Evolutionary conservation across 78 protist species (phyloP), one percentile per base, ranked within the genome.

Genomic region (slime mould (Dictyostelium discoideum)): DNA sequence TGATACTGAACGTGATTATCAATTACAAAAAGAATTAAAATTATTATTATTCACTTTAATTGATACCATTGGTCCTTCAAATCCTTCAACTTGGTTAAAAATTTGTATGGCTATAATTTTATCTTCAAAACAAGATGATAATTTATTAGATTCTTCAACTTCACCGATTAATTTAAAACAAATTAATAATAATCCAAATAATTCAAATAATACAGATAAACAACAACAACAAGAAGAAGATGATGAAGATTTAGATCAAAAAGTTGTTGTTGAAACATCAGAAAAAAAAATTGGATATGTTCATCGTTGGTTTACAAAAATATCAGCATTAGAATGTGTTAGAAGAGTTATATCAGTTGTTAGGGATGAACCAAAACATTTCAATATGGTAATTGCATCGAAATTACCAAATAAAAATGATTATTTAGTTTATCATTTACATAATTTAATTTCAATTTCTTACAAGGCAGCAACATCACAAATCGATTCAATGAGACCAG

Each of bases 301-400:
- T 11, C 85, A 93, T 76, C 72, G 96, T 24, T 93, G 96, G 96
- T 87, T 83, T 81, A 93, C 96, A 26, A 93, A 93, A 24, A 79
- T 93, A 20, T 93, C 83, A 83, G 92, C 96, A 44, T 85, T 93
- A 20, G 94, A 93, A 26, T 93, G 96, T 76, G 93, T 93, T 7
- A 72, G 93, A 69, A 67, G 93, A 74, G 88, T 93, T 40, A 74
- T 93, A 6, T 57, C 77, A 18, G 96, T 85, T 8, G 90, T 93
- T 29, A 74, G 9, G 18, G 73, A 86, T n/a, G 65, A 93, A n/a
- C 93, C 87, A 20, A 40, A 86, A 14, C 96, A 93, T 83, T 93
- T 85, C 40, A 76, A 42, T 26, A 74, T 85, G 87, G 37, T 46
- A 7, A 10, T 72, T 7, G 20, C 83, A 63, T 24, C 77, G 13